These are phyloP conservation scores for Suhomyces wounanorum DNA, from an alignment of 1,139 yeast species.

Conservation along the genomic window DNA sequence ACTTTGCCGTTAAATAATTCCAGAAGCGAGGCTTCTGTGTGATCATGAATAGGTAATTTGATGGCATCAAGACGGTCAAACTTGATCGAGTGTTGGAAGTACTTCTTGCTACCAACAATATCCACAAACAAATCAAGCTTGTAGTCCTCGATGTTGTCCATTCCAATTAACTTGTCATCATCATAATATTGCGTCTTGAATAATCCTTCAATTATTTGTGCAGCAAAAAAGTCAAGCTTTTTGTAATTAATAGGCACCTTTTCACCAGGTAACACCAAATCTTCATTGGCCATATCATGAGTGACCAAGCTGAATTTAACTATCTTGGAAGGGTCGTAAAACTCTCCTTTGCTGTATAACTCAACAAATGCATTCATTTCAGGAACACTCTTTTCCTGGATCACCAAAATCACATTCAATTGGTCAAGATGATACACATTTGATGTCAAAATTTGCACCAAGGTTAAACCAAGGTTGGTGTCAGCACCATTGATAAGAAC, in stretches of 20 bases:
- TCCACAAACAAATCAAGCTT: constrained; percentile 44
- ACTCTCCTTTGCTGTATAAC: constrained; percentile 23
- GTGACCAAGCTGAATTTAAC: constrained; percentile 32
- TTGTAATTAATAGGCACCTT: constrained; percentile 37
- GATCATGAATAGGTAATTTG: constrained; percentile 33
- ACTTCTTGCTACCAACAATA: constrained; percentile 42
- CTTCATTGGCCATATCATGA: constrained; percentile 40
- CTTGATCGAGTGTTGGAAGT: constrained; percentile 36
- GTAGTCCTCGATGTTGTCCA: constrained; percentile 27
- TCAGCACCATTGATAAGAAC: constrained; percentile 50
- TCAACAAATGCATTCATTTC: constrained; percentile 28
- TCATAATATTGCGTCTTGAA: constrained; percentile 25
- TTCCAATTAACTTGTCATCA: constrained; percentile 23
- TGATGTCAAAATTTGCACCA: constrained; percentile 36
- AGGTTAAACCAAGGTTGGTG: constrained; percentile 40
- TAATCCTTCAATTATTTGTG: constrained; percentile 40
- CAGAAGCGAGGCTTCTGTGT: constrained; percentile 25
- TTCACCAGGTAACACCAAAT: constrained; percentile 42
- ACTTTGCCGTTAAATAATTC: constrained; percentile 30
- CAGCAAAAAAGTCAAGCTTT: constrained; percentile 43
- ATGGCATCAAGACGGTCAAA: constrained; percentile 34
- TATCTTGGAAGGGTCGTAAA: constrained; percentile 24
- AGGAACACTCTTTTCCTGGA: constrained; percentile 28
- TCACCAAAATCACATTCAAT: constrained; percentile 36
- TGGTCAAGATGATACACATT: constrained; percentile 23